Evolutionary conservation across 1,284 basidiomycete genomes (phyloP), one percentile per base, ranked within the genome.

Genomic region (Fomitopsis schrenkii): DNA sequence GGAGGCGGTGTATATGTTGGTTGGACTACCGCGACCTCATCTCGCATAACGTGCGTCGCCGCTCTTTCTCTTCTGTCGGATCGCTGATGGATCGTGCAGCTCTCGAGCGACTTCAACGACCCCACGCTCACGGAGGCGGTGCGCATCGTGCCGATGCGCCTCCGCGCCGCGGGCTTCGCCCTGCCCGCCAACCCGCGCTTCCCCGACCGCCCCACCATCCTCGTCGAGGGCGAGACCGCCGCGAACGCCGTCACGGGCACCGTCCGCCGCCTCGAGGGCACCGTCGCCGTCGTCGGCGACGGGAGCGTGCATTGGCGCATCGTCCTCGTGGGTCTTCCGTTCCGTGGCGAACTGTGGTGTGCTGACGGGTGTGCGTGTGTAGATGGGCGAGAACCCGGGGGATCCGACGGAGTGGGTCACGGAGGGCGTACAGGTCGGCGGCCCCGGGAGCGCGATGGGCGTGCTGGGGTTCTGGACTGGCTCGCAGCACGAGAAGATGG

Each of bases 401-500:
- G 22, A 52, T 42, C 26, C 36, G 17, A 22, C 26, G 12, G n/a
- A 84, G 63, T 86, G 84, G 84, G 72, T 76, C 2, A 80, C 77
- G n/a, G 84, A 87, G 64, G 82, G 80, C 17, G 72, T 87, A 0
- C 85, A 87, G 64, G 68, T 87, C 1, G 86, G 86, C 19, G 79
- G 78, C 0, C 73, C 81, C 6, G 82, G 80, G 19, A 82, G 82
- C 28, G 80, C 78, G 0, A 70, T 79, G 45, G 85, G 85, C 17
- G 69, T 86, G 1, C 71, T 87, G 0, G 84, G 83, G 4, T 68
- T 83, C 70, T 87, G 85, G 85, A 86, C 84, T 0, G 83, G 83
- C 5, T 82, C 82, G 3, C 71, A 74, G 17, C 85, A 87, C 63
- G 77, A 80, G 57, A 69, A 73, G 4, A 75, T 76, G 26, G 83